Evolutionary conservation across 495 filamentous ascomycete genomes (phyloP).

Genomic region (Trichoderma orchidacearum): DNA sequence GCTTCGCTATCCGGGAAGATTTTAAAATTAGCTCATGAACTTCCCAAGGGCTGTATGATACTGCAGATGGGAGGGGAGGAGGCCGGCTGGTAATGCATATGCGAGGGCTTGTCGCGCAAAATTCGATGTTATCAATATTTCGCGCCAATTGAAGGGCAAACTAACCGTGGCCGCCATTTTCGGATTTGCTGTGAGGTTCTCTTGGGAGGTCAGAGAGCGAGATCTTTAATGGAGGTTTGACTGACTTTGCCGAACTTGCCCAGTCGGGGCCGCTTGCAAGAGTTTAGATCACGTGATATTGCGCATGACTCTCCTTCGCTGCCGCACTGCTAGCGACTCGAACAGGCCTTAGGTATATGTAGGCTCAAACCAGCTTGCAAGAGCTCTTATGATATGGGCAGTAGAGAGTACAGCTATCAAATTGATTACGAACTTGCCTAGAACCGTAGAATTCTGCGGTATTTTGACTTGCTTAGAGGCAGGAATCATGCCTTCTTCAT

Average conservation of each 20-base stretch:
- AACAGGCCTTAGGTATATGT: background rate
- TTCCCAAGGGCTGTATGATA: constrained; percentile 2
- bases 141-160: constrained; percentile 6
- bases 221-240: background rate
- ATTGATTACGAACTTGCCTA: no score
- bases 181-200: background rate
- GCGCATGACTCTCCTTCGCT: background rate
- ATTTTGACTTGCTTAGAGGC: no score
- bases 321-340: background rate
- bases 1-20: constrained; percentile 57
- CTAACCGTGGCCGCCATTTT: background rate
- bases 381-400: no score
- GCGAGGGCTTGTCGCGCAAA: background rate
- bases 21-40: constrained; percentile 35
- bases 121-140: background rate
- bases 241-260: constrained; percentile 4
- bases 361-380: no score
- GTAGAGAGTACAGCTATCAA: no score
- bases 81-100: constrained; percentile 2
- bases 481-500: no score
- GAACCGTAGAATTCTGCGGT: no score
- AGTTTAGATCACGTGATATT: background rate
- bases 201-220: background rate
- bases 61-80: background rate
- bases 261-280: background rate